Base-by-base conservation (phyloP, 1,284 basidiomycete species). In the Fomitiporia mediterranea region DNA sequence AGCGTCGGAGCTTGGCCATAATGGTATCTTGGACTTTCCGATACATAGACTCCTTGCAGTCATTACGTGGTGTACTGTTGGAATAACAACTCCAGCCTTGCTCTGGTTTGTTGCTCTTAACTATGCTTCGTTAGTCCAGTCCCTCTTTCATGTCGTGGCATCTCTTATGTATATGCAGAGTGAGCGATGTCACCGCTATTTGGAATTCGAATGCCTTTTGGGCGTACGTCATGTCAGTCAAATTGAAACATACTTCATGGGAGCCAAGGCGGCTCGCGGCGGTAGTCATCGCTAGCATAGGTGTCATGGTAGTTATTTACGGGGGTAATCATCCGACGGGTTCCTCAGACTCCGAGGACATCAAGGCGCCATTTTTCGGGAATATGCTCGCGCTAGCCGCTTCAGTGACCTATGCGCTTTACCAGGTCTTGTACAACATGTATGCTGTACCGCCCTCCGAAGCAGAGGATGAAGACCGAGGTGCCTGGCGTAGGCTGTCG, bases 161-260 rank as follows among this genome's bases (percentile, higher is more conserved):
- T 53, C 37, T 23, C 47, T 62, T 57, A 53, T 30, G 60, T 39
- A 54, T 53, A 43, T 5, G 25, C 62, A 91, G 88, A 40, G 73
- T 91, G 30, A 85, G 81, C 59, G 88, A 91, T 68, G 82, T 91
- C 30, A 91, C 89, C 32, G 89, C 89, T 11, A 81, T 91, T 17
- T 91, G 88, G 86, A 92, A 92, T 68, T 83, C 86, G 7, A 91
- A 91, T 65, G 88, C 89, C 3, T 89, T 92, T 70, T 91, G 90
- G 66, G 85, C 84, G 13, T 92, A 91, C 64, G 63, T 89, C 35
- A 76, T 92, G 63, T 78, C 82, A 6, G 81, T 89, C 53, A 79
- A 78, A 65, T 63, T 89, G 1, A 80, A 81, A 57, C 72, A 76
- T 25, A 69, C 80, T 25, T 71, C 74, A 59, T 89, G 85, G 84